These are phyloP conservation scores for Ophiostoma angusticollis DNA, from an alignment of 2,329 filamentous ascomycete species.

Conservation along the genomic window DNA sequence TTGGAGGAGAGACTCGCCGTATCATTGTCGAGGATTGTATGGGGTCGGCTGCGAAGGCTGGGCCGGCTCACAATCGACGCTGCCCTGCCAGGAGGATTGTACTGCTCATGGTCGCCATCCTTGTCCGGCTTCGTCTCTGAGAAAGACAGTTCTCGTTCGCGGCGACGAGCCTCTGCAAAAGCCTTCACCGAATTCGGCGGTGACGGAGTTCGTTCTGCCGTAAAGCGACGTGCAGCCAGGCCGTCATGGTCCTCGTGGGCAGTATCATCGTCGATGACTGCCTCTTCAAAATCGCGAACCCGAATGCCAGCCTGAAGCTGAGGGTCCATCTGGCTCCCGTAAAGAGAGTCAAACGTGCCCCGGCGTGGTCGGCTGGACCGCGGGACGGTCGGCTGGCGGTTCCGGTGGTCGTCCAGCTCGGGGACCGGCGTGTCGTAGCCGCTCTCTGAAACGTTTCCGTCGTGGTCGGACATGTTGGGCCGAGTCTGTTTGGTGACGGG, in stretches of 20 bases:
- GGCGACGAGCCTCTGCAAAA: conserved; percentile 79
- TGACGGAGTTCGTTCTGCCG: conserved; percentile 57
- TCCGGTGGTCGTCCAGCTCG: conserved; percentile 78
- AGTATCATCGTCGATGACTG: conserved; percentile 64
- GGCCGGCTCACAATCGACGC: conserved; percentile 50
- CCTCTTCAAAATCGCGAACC: conserved; percentile 77
- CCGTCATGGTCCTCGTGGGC: conserved; percentile 30
- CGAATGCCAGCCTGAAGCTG: conserved; percentile 26
- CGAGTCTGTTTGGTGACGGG: neutral
- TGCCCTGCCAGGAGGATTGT: conserved; percentile 41
- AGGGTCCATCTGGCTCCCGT: conserved; percentile 27
- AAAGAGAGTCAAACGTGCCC: conserved; percentile 62
- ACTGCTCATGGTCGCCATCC: conserved; percentile 30
- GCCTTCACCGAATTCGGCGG: conserved; percentile 96
- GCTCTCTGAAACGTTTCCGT: conserved; percentile 44
- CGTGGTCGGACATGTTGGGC: conserved; percentile 49
- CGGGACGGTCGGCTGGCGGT: conserved; percentile 48
- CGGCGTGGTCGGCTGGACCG: conserved; percentile 49
- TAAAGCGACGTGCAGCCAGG: conserved; percentile 39
- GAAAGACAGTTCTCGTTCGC: conserved; percentile 58
- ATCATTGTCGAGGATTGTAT: conserved; percentile 43
- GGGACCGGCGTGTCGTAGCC: conserved; percentile 63
- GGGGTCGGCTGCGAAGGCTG: conserved; percentile 43
- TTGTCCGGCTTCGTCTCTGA: conserved; percentile 31
- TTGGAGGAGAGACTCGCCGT: conserved; percentile 47